These are phyloP conservation scores for Umbellularia californica DNA, from an alignment of 164 flowering plant genomes.

Conservation along the genomic window DNA sequence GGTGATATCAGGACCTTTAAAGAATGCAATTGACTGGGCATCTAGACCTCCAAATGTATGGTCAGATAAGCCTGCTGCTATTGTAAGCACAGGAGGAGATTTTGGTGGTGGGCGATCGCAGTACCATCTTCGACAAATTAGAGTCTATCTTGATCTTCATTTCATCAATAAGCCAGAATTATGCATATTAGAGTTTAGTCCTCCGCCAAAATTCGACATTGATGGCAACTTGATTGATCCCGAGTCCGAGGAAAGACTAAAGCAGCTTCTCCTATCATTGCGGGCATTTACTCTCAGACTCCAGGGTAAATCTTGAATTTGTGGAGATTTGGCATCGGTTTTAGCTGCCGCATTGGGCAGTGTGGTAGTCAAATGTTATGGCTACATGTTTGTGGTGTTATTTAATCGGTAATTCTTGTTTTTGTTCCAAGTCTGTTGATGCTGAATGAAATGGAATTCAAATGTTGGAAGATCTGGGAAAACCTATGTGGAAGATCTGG, in stretches of 20 bases:
- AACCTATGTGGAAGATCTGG: too few relatives aligned
- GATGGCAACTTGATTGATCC: constrained; percentile 64
- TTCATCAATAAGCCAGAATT: constrained; percentile 84
- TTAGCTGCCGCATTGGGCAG: too few relatives aligned
- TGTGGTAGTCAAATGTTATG: too few relatives aligned
- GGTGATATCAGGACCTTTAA: constrained; percentile 39
- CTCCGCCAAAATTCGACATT: constrained; percentile 65
- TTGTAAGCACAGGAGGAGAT: constrained; percentile 61
- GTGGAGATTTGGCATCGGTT: too few relatives aligned
- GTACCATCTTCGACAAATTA: constrained; percentile 81
- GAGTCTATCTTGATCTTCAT: constrained; percentile 76
- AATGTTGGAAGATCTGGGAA: too few relatives aligned
- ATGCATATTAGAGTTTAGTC: constrained; percentile 44
- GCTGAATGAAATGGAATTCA: too few relatives aligned
- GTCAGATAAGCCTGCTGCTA: constrained; percentile 90
- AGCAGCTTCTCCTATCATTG: constrained; percentile 49
- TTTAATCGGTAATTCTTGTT: too few relatives aligned
- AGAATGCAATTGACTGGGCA: constrained; percentile 95
- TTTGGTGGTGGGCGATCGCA: constrained; percentile 41
- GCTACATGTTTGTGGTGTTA: too few relatives aligned
- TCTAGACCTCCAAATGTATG: constrained; percentile 82
- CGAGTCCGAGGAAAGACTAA: constrained; percentile 32
- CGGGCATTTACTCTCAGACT: constrained; percentile 54
- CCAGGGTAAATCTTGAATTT: constrained; percentile 6
- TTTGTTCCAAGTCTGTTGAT: too few relatives aligned